A percentile compares a stretch with the other conserved stretches of the same genome.
Conservation (phyloP, 1,284 basidiomycete genomes). For the Trichosporon sp. region DNA sequence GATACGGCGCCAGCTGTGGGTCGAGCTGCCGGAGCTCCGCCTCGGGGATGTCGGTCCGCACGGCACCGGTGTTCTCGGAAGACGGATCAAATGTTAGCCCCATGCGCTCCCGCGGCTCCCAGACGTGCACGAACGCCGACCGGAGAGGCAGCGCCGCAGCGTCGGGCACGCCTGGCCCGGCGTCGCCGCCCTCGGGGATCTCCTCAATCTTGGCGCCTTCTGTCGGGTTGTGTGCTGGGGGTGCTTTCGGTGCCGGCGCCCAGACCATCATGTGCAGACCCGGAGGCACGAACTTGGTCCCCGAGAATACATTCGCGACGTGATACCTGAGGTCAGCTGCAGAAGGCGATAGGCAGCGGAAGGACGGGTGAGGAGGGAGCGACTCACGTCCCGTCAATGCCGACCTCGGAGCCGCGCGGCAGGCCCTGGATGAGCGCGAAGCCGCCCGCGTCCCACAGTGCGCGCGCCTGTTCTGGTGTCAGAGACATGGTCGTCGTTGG, state of each 20-base stretch:
- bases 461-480: slow-evolving; percentile 40
- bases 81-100: slow-evolving; percentile 30
- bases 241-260: slow-evolving; percentile 20
- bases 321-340: slow-evolving; percentile 29
- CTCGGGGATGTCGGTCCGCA: slow-evolving; percentile 26
- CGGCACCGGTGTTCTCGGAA: background rate
- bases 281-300: slow-evolving; percentile 48
- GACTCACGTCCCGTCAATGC: slow-evolving; percentile 47
- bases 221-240: background rate
- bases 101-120: slow-evolving; percentile 29
- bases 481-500: slow-evolving; percentile 15
- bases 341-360: too few relatives aligned
- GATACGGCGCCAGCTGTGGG: slow-evolving; percentile 48
- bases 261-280: slow-evolving; percentile 46
- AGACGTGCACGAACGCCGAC: slow-evolving; percentile 27
- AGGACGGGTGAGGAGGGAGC: background rate
- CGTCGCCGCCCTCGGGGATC: background rate
- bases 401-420: slow-evolving; percentile 41
- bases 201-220: background rate
- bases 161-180: background rate
- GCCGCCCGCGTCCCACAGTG: slow-evolving; percentile 47
- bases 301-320: slow-evolving; percentile 34
- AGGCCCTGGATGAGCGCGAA: slow-evolving; percentile 43
- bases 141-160: slow-evolving; percentile 31
- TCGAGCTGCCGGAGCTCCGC: slow-evolving; percentile 49